Conservation (phyloP, 2,329 filamentous ascomycete genomes). For the Microdochium bolleyi region DNA sequence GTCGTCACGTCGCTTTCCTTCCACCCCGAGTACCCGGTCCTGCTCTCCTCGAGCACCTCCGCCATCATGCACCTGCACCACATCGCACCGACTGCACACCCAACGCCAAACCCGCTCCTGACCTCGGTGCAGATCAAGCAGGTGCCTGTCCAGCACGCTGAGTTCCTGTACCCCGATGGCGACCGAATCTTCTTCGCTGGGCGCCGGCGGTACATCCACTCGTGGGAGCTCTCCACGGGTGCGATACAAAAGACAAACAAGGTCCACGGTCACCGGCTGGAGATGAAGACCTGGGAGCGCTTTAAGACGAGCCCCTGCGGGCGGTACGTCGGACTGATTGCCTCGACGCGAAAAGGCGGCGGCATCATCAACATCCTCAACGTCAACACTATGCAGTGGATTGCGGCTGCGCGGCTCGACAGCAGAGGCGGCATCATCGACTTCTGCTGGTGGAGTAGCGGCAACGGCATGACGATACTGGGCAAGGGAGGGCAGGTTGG, state of each 20-base stretch:
- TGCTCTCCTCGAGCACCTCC: slow-evolving; percentile 81
- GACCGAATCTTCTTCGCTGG: slow-evolving; percentile 83
- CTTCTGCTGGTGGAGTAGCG: slow-evolving; percentile 86
- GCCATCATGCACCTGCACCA: slow-evolving; percentile 86
- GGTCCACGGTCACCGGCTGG: slow-evolving; percentile 66
- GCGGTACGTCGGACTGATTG: slow-evolving; percentile 74
- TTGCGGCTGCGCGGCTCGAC: slow-evolving; percentile 74
- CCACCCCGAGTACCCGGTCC: slow-evolving; percentile 80
- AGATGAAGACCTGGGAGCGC: slow-evolving; percentile 84
- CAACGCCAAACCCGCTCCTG: slow-evolving; percentile 77
- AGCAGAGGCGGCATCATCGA: slow-evolving; percentile 78
- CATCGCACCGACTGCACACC: slow-evolving; percentile 65
- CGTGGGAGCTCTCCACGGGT: slow-evolving; percentile 82
- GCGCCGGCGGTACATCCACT: slow-evolving; percentile 84
- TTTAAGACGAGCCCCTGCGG: slow-evolving; percentile 87
- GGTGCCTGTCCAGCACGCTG: slow-evolving; percentile 76
- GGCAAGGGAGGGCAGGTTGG: slow-evolving; percentile 85
- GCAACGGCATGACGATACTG: slow-evolving; percentile 72
- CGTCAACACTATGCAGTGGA: slow-evolving; percentile 77
- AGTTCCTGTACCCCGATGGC: slow-evolving; percentile 66
- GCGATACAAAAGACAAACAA: slow-evolving; percentile 74
- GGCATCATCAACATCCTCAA: slow-evolving; percentile 82
- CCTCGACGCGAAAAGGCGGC: slow-evolving; percentile 74
- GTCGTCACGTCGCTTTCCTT: slow-evolving; percentile 79
- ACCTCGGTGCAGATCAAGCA: slow-evolving; percentile 82